These are phyloP conservation scores for Picochlorum sp. DNA, from an alignment of 139 green algal species.

Conservation along the genomic window DNA sequence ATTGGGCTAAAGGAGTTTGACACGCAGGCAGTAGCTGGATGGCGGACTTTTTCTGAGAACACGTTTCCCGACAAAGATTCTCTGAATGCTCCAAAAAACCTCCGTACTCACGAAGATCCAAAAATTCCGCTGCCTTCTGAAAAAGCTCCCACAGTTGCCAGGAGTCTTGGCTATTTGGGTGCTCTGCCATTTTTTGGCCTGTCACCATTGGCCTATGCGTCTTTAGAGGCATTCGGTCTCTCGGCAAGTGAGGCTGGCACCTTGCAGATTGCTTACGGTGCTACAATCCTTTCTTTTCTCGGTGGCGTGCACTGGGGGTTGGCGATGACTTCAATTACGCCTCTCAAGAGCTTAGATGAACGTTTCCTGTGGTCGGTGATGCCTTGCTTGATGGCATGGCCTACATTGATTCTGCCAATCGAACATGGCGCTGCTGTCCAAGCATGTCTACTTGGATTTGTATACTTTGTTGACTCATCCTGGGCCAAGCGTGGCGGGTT, in stretches of 20 bases:
- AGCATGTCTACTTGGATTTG: conserved; percentile 16
- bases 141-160: neutral
- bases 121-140: too few relatives aligned
- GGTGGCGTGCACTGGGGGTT: conserved; percentile 86
- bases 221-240: neutral
- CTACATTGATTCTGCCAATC: conserved; percentile 43
- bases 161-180: neutral
- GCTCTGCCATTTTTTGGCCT: neutral
- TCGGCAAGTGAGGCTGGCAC: neutral
- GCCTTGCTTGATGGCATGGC: conserved; percentile 70
- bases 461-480: conserved; percentile 27
- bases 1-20: too few relatives aligned
- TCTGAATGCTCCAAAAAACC: too few relatives aligned
- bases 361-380: conserved; percentile 72
- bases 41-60: too few relatives aligned
- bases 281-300: conserved; percentile 76
- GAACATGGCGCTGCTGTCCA: conserved; percentile 19
- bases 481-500: conserved; percentile 17
- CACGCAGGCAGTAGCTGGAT: too few relatives aligned
- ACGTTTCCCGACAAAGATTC: too few relatives aligned
- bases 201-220: neutral
- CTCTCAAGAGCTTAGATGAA: conserved; percentile 7
- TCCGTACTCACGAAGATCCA: too few relatives aligned
- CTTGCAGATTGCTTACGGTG: conserved; percentile 65
- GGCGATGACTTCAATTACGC: conserved; percentile 37